Base-by-base conservation (phyloP, 176 grass and related monocot species). In the Elymus sibiricus region DNA sequence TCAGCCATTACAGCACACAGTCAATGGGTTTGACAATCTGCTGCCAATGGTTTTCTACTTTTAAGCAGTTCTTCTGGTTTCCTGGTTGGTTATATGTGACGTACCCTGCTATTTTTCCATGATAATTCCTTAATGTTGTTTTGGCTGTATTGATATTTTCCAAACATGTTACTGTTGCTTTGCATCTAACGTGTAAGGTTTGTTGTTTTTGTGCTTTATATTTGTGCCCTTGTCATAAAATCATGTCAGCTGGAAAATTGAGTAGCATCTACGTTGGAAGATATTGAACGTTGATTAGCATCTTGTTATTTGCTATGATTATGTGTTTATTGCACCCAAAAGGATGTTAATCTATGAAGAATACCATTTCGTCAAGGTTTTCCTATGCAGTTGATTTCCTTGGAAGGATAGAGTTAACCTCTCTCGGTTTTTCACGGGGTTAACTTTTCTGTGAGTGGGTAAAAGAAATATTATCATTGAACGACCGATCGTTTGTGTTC, bases 251-350 rank as follows among this genome's bases (percentile, higher is more conserved):
- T 73, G 7, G 32, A 73, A 73, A 15, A 15, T 43, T 44, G 22
- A 44, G 19, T 26, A 68, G 0, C 40, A 39, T 24, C 37, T 24
- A 71, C 21, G 68, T 70, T 40, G 13, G 70, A 73, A 44, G 22
- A 44, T 44, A 73, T 59, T 64, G 39, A 40, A 31, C 34, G 25
- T 60, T 19, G 28, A 27, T 15, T 79, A 9, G 22, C 9, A 27
- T 46, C 16, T 34, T 65, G 60, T 69, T 53, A 51, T 22, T 51
- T 69, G 64, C 26, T 68, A 62, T 84, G 55, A 71, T 43, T 29
- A 83, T 43, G 51, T 62, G 79, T 27, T 68, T 69, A 55, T 70
- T 82, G 44, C 66, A 70, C 67, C 62, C 62, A 44, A 70, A 39
- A 22, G 28, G 27, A 51, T 46, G 19, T 56, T 56, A 53, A 73